Evolutionary conservation across 176 grass and related monocot genomes (phyloP).

Genomic region (Chloris gayana): DNA sequence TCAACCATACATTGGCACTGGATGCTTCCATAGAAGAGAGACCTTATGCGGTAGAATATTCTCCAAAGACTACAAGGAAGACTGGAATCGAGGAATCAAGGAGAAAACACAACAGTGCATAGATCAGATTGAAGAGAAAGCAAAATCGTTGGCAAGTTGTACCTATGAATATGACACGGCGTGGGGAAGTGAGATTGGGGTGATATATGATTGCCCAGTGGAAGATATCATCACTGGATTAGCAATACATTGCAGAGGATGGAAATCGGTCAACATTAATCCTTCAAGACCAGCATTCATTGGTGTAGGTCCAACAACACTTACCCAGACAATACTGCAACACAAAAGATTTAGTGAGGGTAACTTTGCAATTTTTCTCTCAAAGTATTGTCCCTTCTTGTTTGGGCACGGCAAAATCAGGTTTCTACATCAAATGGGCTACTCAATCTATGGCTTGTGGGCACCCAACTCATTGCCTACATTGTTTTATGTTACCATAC

Average conservation of each 20-base stretch:
- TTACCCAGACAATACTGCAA: conserved; percentile 66
- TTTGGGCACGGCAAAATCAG: conserved; percentile 59
- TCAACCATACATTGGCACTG: conserved; percentile 59
- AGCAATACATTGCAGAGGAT: conserved; percentile 78
- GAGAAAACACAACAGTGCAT: conserved; percentile 13
- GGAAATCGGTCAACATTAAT: conserved; percentile 55
- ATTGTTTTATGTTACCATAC: conserved; percentile 59
- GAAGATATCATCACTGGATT: conserved; percentile 83
- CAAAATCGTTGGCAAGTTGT: conserved; percentile 47
- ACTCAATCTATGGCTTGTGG: conserved; percentile 59
- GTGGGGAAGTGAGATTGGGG: conserved; percentile 71
- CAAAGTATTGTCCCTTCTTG: conserved; percentile 62
- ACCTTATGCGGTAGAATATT: conserved; percentile 59
- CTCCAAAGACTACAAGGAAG: conserved; percentile 49
- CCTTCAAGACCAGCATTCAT: conserved; percentile 60
- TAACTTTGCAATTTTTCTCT: conserved; percentile 54
- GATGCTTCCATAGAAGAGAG: conserved; percentile 84
- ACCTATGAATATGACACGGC: conserved; percentile 60
- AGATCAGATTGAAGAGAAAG: conserved; percentile 49
- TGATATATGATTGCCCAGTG: conserved; percentile 69
- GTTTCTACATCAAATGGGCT: conserved; percentile 66
- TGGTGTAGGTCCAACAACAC: conserved; percentile 62
- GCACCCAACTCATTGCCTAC: conserved; percentile 64
- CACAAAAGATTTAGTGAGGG: conserved; percentile 90
- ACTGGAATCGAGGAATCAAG: conserved; percentile 47